Base-by-base conservation (phyloP, 495 filamentous ascomycete species). In the Cercophora newfieldiana region DNA sequence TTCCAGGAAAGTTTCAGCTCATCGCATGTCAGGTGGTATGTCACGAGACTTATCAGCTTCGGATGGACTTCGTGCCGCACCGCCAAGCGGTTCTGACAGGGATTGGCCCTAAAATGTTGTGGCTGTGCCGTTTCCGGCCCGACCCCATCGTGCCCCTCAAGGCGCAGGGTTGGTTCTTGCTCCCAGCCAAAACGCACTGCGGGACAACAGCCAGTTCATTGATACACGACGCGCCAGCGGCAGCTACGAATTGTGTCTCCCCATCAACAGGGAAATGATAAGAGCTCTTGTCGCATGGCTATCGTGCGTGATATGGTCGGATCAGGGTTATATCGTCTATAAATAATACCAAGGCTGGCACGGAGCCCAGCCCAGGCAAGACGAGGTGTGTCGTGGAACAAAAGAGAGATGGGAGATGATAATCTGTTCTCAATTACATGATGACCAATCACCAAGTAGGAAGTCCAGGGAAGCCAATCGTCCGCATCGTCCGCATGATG, bases 401-500 rank as follows among this genome's bases (percentile, higher is more conserved):
- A 4, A 16, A 6, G 24, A 60, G 30, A 19, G 26, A 14, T 28
- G 7, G n/a, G 47, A 62, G 47, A 21, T 28, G 44, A 53, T 28
- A 49, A 26, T 24, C 50, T 53, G 50, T 22, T 44, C 37, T 44
- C 22, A 53, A 51, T 62, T 31, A 26, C 7, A 22, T 62, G 60
- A 62, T 62, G 60, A 62, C 60, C 60, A 62, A 62, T 62, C 60
- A 33, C 19, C 21, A 3, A 62, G 28, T 30, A 2, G 1, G 14
- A 30, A 29, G 8, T 21, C 18, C 2, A n/a, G 29, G 19, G 55
- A 31, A 58, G 0, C 12, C 29, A 25, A 58, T 58, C 37, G 37
- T 44, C 37, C 18, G 37, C 37, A 14, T 8, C 37, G 18, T 44
- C 10, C 37, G 10, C n/a, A 26, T 24, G 22, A 1, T 1, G 16